Conservation (phyloP, 192 early-diverging fungal genomes). For the Umbelopsis sp. region DNA sequence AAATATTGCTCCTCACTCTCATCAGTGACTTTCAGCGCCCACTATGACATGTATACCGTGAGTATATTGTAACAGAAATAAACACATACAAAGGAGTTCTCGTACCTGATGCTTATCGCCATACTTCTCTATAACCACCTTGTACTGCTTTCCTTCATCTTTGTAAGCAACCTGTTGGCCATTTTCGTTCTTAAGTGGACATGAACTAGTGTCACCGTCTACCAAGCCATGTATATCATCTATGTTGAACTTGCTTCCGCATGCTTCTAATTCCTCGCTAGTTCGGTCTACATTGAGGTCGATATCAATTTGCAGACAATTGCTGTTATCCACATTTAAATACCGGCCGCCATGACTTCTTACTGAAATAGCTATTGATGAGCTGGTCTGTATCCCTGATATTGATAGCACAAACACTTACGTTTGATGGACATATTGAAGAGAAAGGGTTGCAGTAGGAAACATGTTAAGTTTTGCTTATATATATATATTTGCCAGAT, state of each 20-base stretch:
- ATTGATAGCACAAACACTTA: neutral
- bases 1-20: neutral
- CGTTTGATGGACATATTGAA: conserved; percentile 8
- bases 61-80: no score
- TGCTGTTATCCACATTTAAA: conserved; percentile 11
- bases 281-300: conserved; percentile 1
- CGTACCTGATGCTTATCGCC: conserved; percentile 16
- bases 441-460: neutral
- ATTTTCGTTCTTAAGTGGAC: neutral
- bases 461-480: neutral
- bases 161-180: neutral
- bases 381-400: no score
- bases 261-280: neutral
- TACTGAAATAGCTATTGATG: neutral
- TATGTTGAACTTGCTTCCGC: neutral
- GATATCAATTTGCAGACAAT: neutral
- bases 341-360: conserved; percentile 16
- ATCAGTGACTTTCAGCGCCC: neutral
- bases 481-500: neutral
- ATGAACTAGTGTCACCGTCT: neutral
- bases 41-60: neutral
- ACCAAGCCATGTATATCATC: neutral
- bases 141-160: neutral
- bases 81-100: no score
- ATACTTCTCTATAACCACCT: neutral